These are phyloP conservation scores for Rosa persica DNA, from an alignment of 306 rosid species.

Conservation along the genomic window DNA sequence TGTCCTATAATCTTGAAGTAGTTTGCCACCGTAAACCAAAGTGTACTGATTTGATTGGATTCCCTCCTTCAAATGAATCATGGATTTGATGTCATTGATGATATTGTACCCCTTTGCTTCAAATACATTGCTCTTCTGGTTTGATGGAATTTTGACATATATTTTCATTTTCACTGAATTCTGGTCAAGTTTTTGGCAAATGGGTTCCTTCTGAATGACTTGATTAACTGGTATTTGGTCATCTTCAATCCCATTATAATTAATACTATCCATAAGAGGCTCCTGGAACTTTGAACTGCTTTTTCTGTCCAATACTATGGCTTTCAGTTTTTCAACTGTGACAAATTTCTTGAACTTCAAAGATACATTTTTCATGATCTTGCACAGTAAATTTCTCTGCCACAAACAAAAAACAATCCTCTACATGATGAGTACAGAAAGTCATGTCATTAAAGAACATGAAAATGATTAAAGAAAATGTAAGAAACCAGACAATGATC, in stretches of 20 bases:
- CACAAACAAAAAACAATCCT: neutral
- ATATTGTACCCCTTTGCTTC: conserved; percentile 10
- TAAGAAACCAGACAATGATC: neutral
- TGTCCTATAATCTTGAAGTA: conserved; percentile 18
- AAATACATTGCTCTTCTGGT: neutral
- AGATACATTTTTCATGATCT: neutral
- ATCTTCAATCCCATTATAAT: conserved; percentile 1
- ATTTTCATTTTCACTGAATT: neutral
- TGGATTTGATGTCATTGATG: conserved; percentile 19
- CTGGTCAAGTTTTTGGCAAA: neutral
- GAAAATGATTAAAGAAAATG: neutral
- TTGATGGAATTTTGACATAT: conserved; percentile 18
- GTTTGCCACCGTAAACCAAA: conserved; percentile 19
- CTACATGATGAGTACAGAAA: neutral
- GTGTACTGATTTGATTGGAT: conserved; percentile 6
- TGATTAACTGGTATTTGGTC: neutral
- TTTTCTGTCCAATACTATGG: neutral
- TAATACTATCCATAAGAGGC: conserved; percentile 1
- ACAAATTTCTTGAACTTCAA: neutral
- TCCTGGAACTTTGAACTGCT: conserved; percentile 1
- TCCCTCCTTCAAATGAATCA: conserved; percentile 14
- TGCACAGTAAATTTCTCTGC: conserved; percentile 17
- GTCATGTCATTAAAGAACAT: neutral
- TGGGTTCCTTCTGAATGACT: neutral
- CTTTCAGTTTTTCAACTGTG: conserved; percentile 1